Evolutionary conservation across 1,139 yeast genomes (phyloP), one percentile per base, ranked within the genome.

Genomic region (Zygoascus meyerae): DNA sequence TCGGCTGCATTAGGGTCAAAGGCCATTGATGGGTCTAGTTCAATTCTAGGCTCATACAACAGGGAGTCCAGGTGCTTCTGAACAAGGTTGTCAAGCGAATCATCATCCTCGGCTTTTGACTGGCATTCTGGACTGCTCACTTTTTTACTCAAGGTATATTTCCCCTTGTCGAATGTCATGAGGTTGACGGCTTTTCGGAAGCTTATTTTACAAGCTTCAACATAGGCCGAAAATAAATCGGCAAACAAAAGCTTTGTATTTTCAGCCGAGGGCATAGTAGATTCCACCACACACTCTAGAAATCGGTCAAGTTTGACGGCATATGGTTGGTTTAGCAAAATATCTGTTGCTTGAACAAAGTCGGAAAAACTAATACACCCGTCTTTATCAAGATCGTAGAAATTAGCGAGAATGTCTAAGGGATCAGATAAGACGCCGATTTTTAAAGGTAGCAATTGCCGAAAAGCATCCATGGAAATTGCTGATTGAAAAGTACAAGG

Each of bases 351-450:
- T 8, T 45, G 38, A 11, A 56, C 49, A 43, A 47, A 59, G 40
- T 59, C 59, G 6, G 44, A 44, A 50, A 59, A 57, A 17, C 52
- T 48, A 12, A 58, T 49, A 11, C 42, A 43, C 8, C 58, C 59
- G 30, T 56, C 55, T n/a, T 39, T 44, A 26, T 56, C 55, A 12
- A 40, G 18, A 35, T 59, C 62, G 48, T 55, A 59, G 7, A 57
- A 39, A 8, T 46, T 44, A 32, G 33, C 33, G 5, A 40, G 21
- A 9, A 40, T 28, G 5, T 33, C 29, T 8, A 40, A 31, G 7
- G 43, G 37, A 21, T 40, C 35, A 7, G 29, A n/a, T 11, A 40
- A 12, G 2, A 36, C 21, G 11, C 43, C 40, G 10, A 34, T 36
- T 12, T 40, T 29, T 2, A 54, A 48, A 6, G 57, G 55, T 28